These are phyloP conservation scores for Gryganskiella cystojenkinii DNA, from an alignment of 192 early-diverging fungal genomes.

Conservation along the genomic window DNA sequence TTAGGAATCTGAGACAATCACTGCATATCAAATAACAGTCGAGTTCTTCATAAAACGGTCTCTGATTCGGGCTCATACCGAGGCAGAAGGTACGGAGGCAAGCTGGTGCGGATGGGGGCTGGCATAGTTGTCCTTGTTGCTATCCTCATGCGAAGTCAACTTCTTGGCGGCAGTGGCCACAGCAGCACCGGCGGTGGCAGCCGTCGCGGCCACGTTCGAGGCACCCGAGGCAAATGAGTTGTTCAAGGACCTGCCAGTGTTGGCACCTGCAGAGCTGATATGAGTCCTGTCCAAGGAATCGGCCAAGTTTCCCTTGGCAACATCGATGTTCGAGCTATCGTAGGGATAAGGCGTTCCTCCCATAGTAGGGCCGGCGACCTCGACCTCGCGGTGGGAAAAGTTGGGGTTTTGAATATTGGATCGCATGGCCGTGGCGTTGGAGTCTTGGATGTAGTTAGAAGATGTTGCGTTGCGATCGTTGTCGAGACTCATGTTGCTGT, in stretches of 20 bases:
- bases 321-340: constrained; percentile 12
- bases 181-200: constrained; percentile 1
- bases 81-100: neutral
- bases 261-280: neutral
- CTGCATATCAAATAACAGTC: too few species aligned
- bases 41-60: too few species aligned
- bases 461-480: constrained; percentile 11
- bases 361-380: constrained; percentile 22
- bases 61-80: too few species aligned
- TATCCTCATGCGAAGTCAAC: neutral
- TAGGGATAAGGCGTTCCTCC: constrained; percentile 22
- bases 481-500: neutral
- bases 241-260: neutral
- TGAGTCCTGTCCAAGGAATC: neutral
- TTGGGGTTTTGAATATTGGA: constrained; percentile 3
- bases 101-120: constrained; percentile 8
- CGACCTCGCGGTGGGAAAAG: neutral
- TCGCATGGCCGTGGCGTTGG: constrained; percentile 12
- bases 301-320: constrained; percentile 17
- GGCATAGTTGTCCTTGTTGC: neutral
- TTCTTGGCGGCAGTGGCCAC: neutral
- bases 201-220: neutral
- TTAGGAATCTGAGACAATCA: neutral
- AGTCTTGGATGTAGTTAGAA: neutral
- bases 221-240: neutral